These are phyloP conservation scores for Talaromyces adpressus DNA, from an alignment of 495 filamentous ascomycete species.

Conservation along the genomic window DNA sequence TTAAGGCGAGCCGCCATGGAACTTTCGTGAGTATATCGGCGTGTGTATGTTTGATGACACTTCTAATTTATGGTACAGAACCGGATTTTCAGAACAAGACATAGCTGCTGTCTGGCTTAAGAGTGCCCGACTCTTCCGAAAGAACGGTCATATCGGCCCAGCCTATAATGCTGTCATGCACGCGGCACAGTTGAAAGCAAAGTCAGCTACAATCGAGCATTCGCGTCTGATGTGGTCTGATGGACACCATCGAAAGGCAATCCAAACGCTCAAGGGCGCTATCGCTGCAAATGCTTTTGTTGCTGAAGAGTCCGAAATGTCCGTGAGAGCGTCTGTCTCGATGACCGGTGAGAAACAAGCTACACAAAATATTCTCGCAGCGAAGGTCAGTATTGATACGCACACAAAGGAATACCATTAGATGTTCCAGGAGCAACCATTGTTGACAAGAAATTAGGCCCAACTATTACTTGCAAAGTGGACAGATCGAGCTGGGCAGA, in stretches of 20 bases:
- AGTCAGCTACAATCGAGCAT: conserved; percentile 85
- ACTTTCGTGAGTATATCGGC: conserved; percentile 31
- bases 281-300: conserved; percentile 68
- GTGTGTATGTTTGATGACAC: neutral
- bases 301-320: conserved; percentile 37
- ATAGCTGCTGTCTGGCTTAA: conserved; percentile 81
- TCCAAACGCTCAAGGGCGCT: conserved; percentile 78
- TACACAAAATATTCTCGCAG: conserved; percentile 40
- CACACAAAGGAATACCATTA: neutral
- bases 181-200: conserved; percentile 75
- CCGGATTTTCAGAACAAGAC: conserved; percentile 51
- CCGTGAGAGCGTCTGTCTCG: conserved; percentile 27
- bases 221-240: conserved; percentile 90
- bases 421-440: conserved; percentile 1
- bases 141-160: conserved; percentile 70
- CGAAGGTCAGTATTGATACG: conserved; percentile 25
- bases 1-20: conserved; percentile 82
- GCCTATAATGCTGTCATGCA: conserved; percentile 91
- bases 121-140: conserved; percentile 78
- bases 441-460: conserved; percentile 35
- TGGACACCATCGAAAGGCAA: conserved; percentile 89
- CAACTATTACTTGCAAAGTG: conserved; percentile 91
- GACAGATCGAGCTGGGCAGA: conserved; percentile 89
- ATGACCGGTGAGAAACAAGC: conserved; percentile 27
- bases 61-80: conserved; percentile 19